These are phyloP conservation scores for Rhizoclosmatium globosum DNA, from an alignment of 192 early-diverging fungal species.

Conservation along the genomic window DNA sequence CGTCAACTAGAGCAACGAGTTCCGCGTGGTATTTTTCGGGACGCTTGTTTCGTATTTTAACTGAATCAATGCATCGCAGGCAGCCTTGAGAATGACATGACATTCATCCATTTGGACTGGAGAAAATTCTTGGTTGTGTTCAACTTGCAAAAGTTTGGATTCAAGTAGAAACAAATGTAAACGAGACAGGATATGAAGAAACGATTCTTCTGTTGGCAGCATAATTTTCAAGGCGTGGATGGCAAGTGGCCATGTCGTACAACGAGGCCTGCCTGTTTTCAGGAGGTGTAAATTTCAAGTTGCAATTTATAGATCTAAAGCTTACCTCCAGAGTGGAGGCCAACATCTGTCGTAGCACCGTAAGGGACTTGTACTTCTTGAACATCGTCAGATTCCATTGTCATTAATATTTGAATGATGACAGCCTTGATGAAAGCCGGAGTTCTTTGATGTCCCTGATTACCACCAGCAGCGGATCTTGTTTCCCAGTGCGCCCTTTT, in stretches of 20 bases:
- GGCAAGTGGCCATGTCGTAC: slow-evolving; percentile 1
- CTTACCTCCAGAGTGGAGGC: slow-evolving; percentile 3
- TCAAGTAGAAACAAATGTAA: neutral
- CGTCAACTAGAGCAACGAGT: neutral
- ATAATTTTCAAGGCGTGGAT: neutral
- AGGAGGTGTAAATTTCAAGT: neutral
- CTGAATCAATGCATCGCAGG: neutral
- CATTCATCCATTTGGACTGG: neutral
- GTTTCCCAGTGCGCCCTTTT: neutral
- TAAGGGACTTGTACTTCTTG: neutral
- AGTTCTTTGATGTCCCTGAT: slow-evolving; percentile 14
- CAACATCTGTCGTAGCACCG: slow-evolving; percentile 9
- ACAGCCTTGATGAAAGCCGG: slow-evolving; percentile 3
- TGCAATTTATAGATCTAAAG: slow-evolving; percentile 1
- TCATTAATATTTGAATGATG: neutral
- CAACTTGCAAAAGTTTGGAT: neutral
- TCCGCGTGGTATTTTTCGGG: too few relatives aligned
- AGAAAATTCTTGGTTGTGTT: neutral
- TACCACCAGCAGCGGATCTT: neutral
- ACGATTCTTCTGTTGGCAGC: neutral
- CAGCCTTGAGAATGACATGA: neutral
- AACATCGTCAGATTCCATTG: neutral
- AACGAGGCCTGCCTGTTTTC: neutral
- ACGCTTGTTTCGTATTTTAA: neutral
- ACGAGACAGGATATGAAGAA: neutral